Evolutionary conservation across 805 yeast genomes (phyloP).

Genomic region (Candida sonorensis): DNA sequence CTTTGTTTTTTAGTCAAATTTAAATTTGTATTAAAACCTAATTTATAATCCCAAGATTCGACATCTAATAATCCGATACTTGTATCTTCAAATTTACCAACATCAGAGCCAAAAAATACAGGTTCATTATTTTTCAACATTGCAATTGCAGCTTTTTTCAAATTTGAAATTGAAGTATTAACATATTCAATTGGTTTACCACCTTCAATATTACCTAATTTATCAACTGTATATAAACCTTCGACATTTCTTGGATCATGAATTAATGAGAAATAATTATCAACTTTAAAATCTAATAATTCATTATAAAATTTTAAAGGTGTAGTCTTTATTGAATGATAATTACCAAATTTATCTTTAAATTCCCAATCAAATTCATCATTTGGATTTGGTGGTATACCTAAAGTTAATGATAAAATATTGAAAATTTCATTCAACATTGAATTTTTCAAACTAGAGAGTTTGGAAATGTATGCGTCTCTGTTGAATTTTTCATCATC

Average conservation of each 20-base stretch:
- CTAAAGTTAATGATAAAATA: constrained; percentile 62
- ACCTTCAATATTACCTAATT: constrained; percentile 67
- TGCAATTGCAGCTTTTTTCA: constrained; percentile 59
- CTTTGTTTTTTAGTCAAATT: constrained; percentile 30
- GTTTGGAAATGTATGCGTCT: too few relatives aligned
- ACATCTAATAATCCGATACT: constrained; percentile 65
- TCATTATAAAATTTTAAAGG: constrained; percentile 61
- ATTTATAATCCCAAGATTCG: constrained; percentile 59
- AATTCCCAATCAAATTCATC: constrained; percentile 70
- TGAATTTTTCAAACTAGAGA: constrained; percentile 24
- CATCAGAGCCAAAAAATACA: constrained; percentile 84
- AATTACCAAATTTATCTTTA: constrained; percentile 62
- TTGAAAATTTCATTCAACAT: constrained; percentile 61
- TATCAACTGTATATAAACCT: constrained; percentile 65
- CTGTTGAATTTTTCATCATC: too few relatives aligned
- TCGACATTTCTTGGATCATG: constrained; percentile 79
- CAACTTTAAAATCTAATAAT: constrained; percentile 45
- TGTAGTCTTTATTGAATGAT: constrained; percentile 44
- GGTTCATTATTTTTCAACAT: constrained; percentile 71
- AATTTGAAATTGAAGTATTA: constrained; percentile 53
- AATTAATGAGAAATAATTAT: constrained; percentile 57
- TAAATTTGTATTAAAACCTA: constrained; percentile 40
- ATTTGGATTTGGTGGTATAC: constrained; percentile 71
- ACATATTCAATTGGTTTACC: constrained; percentile 72
- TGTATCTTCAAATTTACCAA: constrained; percentile 65